Conservation (phyloP, 805 yeast genomes). For the Starmerella khaoyaiensis region DNA sequence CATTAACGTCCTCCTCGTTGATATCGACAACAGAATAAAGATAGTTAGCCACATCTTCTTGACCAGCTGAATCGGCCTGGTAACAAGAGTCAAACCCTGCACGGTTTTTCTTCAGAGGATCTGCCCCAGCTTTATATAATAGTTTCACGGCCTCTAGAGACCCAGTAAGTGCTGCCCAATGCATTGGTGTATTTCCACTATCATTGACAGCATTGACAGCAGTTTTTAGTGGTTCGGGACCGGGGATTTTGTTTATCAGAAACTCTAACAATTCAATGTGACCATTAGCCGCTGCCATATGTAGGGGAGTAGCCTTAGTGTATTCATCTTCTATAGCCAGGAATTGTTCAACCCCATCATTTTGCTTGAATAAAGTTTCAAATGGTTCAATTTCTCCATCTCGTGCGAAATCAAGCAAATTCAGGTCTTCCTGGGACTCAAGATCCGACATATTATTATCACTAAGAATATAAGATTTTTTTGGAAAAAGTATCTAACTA, state of each 20-base stretch:
- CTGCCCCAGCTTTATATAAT: conserved; percentile 67
- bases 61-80: conserved; percentile 74
- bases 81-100: conserved; percentile 72
- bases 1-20: conserved; percentile 8
- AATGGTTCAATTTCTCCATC: conserved; percentile 74
- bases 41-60: conserved; percentile 66
- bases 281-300: conserved; percentile 95
- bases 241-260: conserved; percentile 38
- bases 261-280: conserved; percentile 56
- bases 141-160: conserved; percentile 56
- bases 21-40: conserved; percentile 54
- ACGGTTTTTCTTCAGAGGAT: conserved; percentile 63
- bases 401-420: conserved; percentile 65
- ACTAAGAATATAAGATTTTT: background rate
- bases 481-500: too few relatives aligned
- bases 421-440: conserved; percentile 4
- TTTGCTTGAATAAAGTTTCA: conserved; percentile 48
- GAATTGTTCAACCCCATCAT: conserved; percentile 23
- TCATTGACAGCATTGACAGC: conserved; percentile 48
- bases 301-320: conserved; percentile 65
- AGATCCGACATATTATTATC: conserved; percentile 7
- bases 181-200: conserved; percentile 86
- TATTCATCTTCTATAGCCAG: conserved; percentile 51
- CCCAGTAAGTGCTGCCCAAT: conserved; percentile 92
- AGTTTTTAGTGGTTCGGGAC: conserved; percentile 21